A percentile compares a stretch with the other conserved stretches of the same genome.
Evolutionary conservation across 345 rosid genomes (phyloP).

Genomic region (Erucastrum elatum): DNA sequence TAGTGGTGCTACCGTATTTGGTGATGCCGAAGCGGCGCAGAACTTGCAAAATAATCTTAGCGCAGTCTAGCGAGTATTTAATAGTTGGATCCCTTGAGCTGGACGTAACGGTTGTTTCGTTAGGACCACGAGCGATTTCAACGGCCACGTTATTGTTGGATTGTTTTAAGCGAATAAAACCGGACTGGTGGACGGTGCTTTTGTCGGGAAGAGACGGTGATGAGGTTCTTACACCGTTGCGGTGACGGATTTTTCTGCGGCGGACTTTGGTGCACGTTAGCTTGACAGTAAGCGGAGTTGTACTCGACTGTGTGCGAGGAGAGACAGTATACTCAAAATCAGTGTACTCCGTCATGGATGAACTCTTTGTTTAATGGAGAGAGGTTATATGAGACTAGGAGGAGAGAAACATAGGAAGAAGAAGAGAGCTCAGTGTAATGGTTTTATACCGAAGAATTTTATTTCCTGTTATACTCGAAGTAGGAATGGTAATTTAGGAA

Average conservation of each 20-base stretch:
- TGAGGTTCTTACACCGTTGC: not conserved
- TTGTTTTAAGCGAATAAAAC: not conserved
- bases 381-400: not conserved
- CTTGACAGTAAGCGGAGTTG: not conserved
- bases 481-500: not conserved
- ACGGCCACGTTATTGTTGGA: not conserved
- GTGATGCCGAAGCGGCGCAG: too few relatives aligned
- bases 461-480: not conserved
- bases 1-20: not conserved
- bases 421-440: not conserved
- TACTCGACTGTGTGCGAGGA: not conserved
- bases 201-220: not conserved
- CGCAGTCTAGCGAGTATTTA: not conserved
- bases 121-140: not conserved
- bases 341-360: not conserved
- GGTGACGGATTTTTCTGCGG: not conserved
- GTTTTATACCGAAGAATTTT: not conserved
- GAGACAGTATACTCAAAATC: not conserved
- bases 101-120: not conserved
- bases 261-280: constrained; percentile 16
- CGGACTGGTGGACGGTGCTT: not conserved
- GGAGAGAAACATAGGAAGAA: not conserved
- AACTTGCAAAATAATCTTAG: not conserved
- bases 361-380: not conserved
- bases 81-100: not conserved